A percentile compares a stretch with the other conserved stretches of the same genome.
Evolutionary conservation across 2,329 filamentous ascomycete species (phyloP).

Genomic region (Colletotrichum noveboracense): DNA sequence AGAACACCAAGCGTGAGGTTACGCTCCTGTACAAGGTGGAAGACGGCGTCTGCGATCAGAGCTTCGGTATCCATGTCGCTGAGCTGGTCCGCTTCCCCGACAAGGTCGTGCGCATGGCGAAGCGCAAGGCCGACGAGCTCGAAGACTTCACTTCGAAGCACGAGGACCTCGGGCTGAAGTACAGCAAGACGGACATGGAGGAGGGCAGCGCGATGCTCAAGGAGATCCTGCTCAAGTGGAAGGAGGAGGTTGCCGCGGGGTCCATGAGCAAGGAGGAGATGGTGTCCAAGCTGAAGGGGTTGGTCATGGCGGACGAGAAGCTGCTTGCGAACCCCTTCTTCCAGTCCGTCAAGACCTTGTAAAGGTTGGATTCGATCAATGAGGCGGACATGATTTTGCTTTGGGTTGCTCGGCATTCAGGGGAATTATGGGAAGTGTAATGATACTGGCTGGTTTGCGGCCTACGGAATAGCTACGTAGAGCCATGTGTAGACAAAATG

Average conservation of each 20-base stretch:
- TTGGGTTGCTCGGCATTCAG: slow-evolving; percentile 3
- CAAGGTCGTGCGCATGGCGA: slow-evolving; percentile 99
- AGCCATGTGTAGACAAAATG: not conserved
- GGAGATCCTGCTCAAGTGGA: slow-evolving; percentile 84
- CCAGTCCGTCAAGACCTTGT: slow-evolving; percentile 64
- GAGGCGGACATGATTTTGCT: not conserved
- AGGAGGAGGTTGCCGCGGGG: slow-evolving; percentile 69
- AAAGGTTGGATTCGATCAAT: slow-evolving; percentile 16
- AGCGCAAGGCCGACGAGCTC: slow-evolving; percentile 95
- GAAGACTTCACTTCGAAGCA: slow-evolving; percentile 92
- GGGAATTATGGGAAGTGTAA: not conserved
- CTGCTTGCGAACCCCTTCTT: slow-evolving; percentile 73
- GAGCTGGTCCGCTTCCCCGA: slow-evolving; percentile 95
- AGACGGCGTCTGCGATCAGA: slow-evolving; percentile 94
- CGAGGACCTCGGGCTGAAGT: slow-evolving; percentile 63
- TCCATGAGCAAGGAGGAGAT: slow-evolving; percentile 76
- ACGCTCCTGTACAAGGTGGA: slow-evolving; percentile 97
- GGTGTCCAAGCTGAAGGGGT: slow-evolving; percentile 76
- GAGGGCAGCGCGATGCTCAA: slow-evolving; percentile 87
- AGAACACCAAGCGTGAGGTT: slow-evolving; percentile 75
- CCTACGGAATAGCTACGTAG: not conserved
- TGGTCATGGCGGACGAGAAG: slow-evolving; percentile 76
- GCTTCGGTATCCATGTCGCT: slow-evolving; percentile 97
- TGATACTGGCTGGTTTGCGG: not conserved
- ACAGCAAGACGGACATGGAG: slow-evolving; percentile 86